Evolutionary conservation across 1,284 basidiomycete species (phyloP).

Genomic region (Malassezia nana): DNA sequence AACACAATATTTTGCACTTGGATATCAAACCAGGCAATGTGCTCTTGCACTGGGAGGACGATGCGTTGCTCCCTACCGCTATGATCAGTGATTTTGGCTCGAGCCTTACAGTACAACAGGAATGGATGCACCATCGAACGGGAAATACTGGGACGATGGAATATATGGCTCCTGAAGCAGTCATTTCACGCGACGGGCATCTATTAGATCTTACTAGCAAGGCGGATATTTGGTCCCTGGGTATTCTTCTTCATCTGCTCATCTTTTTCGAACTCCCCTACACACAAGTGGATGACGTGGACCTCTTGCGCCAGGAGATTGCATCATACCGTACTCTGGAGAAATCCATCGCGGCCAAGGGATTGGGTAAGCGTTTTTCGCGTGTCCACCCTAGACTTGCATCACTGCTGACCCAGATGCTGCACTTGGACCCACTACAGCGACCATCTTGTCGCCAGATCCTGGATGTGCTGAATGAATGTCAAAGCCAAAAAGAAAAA

Average conservation of each 20-base stretch:
- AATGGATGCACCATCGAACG: slow-evolving; percentile 50
- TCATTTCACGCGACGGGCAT: slow-evolving; percentile 54
- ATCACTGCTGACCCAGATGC: slow-evolving; percentile 2
- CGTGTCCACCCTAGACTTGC: slow-evolving; percentile 6
- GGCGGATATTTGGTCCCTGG: slow-evolving; percentile 54
- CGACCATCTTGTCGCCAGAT: slow-evolving; percentile 12
- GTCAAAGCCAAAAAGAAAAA: not conserved
- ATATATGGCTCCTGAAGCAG: slow-evolving; percentile 64
- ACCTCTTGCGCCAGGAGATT: slow-evolving; percentile 64
- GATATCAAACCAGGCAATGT: slow-evolving; percentile 90
- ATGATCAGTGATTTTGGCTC: slow-evolving; percentile 92
- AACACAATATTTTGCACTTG: slow-evolving; percentile 61
- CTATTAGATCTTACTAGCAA: slow-evolving; percentile 71
- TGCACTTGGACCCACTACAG: not conserved
- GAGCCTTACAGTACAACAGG: slow-evolving; percentile 51
- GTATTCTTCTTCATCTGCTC: slow-evolving; percentile 79
- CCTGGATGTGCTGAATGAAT: not conserved
- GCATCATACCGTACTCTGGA: slow-evolving; percentile 52
- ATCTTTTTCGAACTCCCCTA: slow-evolving; percentile 64
- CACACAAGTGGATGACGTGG: slow-evolving; percentile 54
- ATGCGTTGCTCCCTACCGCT: slow-evolving; percentile 62
- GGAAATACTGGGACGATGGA: slow-evolving; percentile 88
- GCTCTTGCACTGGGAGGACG: slow-evolving; percentile 80
- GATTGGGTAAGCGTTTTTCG: not conserved
- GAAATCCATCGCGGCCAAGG: not conserved